A percentile compares a stretch with the other conserved stretches of the same genome.
phyloP scores from a whole-genome alignment of 805 yeast genomes.

The Yarrowia sp. region DNA sequence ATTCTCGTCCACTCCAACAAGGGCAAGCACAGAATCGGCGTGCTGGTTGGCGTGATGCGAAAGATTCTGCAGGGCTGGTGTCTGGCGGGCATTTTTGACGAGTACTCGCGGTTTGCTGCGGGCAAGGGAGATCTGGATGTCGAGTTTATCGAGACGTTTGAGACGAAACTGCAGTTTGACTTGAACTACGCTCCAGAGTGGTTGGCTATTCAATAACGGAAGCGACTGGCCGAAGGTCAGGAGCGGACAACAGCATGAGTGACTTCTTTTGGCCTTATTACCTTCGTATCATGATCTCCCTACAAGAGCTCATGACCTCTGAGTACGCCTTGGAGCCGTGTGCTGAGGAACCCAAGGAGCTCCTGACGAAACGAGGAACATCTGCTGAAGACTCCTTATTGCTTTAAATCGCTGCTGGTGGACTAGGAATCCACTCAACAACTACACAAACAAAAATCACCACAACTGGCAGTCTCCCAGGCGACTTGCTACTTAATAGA shows the following conservation, averaged over 20 bases:
- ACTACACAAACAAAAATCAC: too few relatives aligned
- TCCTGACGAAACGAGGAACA: too few relatives aligned
- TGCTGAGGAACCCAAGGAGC: too few relatives aligned
- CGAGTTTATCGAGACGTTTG: conserved; percentile 34
- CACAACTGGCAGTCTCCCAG: too few relatives aligned
- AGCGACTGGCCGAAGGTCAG: not conserved
- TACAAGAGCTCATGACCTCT: too few relatives aligned
- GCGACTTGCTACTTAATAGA: too few relatives aligned
- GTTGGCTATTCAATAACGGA: conserved; percentile 3
- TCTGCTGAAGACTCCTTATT: too few relatives aligned
- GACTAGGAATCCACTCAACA: too few relatives aligned
- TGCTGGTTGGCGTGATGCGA: conserved; percentile 85
- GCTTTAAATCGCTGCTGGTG: too few relatives aligned
- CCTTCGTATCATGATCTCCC: too few relatives aligned
- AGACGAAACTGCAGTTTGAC: conserved; percentile 14
- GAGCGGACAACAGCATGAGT: not conserved
- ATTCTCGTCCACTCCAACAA: conserved; percentile 88
- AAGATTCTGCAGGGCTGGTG: conserved; percentile 91
- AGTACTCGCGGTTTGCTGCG: conserved; percentile 79
- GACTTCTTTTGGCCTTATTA: too few relatives aligned
- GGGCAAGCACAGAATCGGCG: conserved; percentile 96
- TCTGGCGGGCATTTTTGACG: conserved; percentile 87
- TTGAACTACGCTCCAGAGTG: conserved; percentile 19
- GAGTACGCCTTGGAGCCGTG: too few relatives aligned
- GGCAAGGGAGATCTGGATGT: conserved; percentile 34